These are phyloP conservation scores for Cercospora sp. DNA, from an alignment of 2,329 filamentous ascomycete genomes.

Conservation along the genomic window DNA sequence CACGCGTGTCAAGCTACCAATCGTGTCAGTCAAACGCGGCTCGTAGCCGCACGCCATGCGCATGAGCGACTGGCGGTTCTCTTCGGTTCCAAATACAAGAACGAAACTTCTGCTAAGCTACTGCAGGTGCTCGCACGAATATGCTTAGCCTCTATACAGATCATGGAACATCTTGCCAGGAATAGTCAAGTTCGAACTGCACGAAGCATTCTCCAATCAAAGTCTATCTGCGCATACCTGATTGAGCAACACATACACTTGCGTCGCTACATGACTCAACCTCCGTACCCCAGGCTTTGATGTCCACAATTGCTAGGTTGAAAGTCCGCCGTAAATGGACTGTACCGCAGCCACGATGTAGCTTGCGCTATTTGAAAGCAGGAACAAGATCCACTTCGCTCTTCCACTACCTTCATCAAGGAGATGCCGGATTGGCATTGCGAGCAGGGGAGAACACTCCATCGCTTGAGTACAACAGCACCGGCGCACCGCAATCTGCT, in stretches of 20 bases:
- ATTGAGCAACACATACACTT: not conserved
- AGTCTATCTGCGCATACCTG: not conserved
- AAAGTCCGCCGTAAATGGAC: not conserved
- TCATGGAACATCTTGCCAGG: not conserved
- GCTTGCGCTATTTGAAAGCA: not conserved
- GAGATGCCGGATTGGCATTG: not conserved
- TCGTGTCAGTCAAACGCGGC: not conserved
- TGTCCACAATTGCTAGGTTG: not conserved
- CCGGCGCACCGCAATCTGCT: not conserved
- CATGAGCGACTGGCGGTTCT: not conserved
- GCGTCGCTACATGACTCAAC: not conserved
- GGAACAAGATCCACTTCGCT: not conserved
- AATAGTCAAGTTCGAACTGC: not conserved
- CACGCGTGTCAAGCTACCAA: conserved; percentile 1
- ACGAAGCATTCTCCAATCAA: not conserved
- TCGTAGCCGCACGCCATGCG: not conserved
- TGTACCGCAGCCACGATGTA: not conserved
- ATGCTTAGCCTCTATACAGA: not conserved
- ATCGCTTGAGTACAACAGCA: not conserved
- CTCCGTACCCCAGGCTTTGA: not conserved
- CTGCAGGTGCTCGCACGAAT: conserved; percentile 2
- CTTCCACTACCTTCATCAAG: not conserved
- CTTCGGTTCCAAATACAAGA: not conserved
- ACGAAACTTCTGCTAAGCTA: not conserved
- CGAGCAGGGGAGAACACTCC: not conserved